phyloP scores from a whole-genome alignment of 306 rosid genomes.

The Begonia fuchsioides region DNA sequence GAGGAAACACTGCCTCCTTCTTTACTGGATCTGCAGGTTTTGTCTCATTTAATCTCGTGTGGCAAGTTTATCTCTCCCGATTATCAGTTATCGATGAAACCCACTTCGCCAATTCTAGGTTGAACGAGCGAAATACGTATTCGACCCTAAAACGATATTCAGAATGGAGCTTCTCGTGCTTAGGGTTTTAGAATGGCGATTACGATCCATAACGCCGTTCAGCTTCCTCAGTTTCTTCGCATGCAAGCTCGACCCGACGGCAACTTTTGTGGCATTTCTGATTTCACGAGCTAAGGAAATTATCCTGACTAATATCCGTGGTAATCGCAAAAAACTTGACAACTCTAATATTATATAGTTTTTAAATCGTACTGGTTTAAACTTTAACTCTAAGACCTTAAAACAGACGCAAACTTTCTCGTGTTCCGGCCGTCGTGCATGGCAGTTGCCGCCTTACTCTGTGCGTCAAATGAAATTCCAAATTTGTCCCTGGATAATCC shows the following conservation, averaged over 20 bases:
- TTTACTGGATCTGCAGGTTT: conserved; percentile 78
- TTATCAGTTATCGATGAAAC: too few relatives aligned
- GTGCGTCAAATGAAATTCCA: conserved; percentile 75
- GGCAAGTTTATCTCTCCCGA: neutral
- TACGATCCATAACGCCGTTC: conserved; percentile 89
- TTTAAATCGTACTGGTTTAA: too few relatives aligned
- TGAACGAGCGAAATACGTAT: conserved; percentile 66
- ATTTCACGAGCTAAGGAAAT: conserved; percentile 65
- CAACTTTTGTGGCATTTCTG: conserved; percentile 43
- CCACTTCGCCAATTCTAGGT: conserved; percentile 21
- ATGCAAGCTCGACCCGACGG: conserved; percentile 61
- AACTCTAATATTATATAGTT: too few relatives aligned
- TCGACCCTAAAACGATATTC: conserved; percentile 69
- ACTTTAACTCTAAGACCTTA: neutral
- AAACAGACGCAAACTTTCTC: conserved; percentile 65
- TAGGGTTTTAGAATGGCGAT: conserved; percentile 78
- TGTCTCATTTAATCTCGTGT: neutral
- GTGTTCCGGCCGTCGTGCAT: conserved; percentile 97
- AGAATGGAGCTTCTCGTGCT: conserved; percentile 94
- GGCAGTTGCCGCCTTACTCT: conserved; percentile 80
- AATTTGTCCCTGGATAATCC: conserved; percentile 56
- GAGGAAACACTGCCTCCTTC: conserved; percentile 88
- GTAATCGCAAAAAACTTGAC: conserved; percentile 12
- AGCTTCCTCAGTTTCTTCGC: conserved; percentile 74
- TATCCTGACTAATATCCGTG: conserved; percentile 65